A percentile compares a stretch with the other conserved stretches of the same genome.
These are phyloP conservation scores for Hanseniaspora lachancei DNA, from an alignment of 805 yeast genomes.

Conservation along the genomic window DNA sequence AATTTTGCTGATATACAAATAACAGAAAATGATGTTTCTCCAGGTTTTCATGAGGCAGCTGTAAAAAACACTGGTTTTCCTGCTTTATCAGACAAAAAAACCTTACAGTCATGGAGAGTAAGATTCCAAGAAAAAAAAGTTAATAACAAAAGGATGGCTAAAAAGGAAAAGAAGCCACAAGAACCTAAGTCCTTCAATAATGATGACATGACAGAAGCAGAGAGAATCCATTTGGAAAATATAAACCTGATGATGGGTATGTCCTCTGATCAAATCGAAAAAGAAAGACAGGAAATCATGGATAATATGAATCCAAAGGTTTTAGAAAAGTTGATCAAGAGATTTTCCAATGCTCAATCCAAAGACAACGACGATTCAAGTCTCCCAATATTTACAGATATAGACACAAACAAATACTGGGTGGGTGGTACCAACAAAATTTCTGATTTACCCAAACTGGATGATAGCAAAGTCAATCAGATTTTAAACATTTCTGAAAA, in stretches of 20 bases:
- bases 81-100: conserved; percentile 25
- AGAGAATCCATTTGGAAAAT: conserved; percentile 66
- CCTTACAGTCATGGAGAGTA: conserved; percentile 40
- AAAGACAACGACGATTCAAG: conserved; percentile 23
- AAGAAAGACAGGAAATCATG: conserved; percentile 54
- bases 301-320: conserved; percentile 57
- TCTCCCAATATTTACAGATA: conserved; percentile 26
- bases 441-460: conserved; percentile 19
- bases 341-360: conserved; percentile 33
- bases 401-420: conserved; percentile 29
- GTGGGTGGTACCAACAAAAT: conserved; percentile 23
- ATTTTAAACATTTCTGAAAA: conserved; percentile 21
- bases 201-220: conserved; percentile 43
- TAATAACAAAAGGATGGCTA: background rate
- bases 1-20: conserved; percentile 17
- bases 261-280: conserved; percentile 50
- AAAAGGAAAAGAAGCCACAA: conserved; percentile 13
- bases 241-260: conserved; percentile 45
- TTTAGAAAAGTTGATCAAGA: conserved; percentile 41
- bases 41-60: background rate
- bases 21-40: background rate
- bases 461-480: conserved; percentile 22
- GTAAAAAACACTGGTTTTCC: conserved; percentile 24
- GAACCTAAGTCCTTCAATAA: conserved; percentile 15
- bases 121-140: conserved; percentile 29